Evolutionary conservation across 2,329 filamentous ascomycete species (phyloP).

Genomic region (Xylaria sp.): DNA sequence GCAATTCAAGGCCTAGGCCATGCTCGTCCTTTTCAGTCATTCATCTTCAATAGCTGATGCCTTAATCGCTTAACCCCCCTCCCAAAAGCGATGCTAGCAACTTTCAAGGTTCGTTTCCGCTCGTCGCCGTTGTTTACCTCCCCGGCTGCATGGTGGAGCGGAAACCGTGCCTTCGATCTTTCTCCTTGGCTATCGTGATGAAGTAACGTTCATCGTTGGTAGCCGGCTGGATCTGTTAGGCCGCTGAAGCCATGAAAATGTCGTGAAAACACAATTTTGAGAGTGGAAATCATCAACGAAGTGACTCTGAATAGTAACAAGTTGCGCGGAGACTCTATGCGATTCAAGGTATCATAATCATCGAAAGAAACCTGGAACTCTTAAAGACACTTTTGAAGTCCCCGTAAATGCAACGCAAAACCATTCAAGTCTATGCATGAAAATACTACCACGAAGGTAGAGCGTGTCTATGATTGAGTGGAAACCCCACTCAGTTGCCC

Average conservation of each 20-base stretch:
- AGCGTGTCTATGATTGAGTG: conserved; percentile 50
- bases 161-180: conserved; percentile 4
- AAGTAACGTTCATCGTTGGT: conserved; percentile 33
- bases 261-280: conserved; percentile 44
- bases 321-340: conserved; percentile 50
- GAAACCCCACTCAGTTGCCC: conserved; percentile 57
- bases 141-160: conserved; percentile 9
- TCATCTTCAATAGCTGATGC: conserved; percentile 20
- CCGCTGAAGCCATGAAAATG: conserved; percentile 37
- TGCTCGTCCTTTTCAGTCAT: conserved; percentile 23
- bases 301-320: conserved; percentile 46
- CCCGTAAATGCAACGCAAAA: conserved; percentile 59
- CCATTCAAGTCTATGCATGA: conserved; percentile 57
- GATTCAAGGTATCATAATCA: conserved; percentile 57
- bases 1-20: conserved; percentile 35
- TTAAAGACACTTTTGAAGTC: conserved; percentile 56
- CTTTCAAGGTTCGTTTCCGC: conserved; percentile 34
- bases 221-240: conserved; percentile 33
- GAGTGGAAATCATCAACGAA: conserved; percentile 40
- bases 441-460: conserved; percentile 54
- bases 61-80: conserved; percentile 5
- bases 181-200: conserved; percentile 29
- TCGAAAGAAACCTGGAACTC: conserved; percentile 55
- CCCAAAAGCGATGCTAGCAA: conserved; percentile 39
- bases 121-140: conserved; percentile 13